Conservation (phyloP, 148 eudicot genomes). For the Suaeda aralocaspica region DNA sequence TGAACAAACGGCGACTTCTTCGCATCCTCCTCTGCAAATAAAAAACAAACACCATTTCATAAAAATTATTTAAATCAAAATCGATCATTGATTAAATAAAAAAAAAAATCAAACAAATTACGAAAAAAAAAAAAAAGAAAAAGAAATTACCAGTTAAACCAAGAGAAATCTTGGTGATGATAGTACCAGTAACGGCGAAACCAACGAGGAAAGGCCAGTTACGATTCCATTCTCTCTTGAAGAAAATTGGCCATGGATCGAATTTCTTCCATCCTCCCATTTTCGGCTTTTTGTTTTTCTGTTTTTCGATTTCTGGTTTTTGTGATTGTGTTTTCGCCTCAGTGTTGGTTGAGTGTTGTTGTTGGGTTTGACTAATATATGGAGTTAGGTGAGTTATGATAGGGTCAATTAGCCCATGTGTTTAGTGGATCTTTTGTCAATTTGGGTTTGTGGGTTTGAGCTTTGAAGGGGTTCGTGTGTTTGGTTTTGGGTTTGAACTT, state of each 20-base stretch:
- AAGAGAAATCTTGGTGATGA: slow-evolving; percentile 30
- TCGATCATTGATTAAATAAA: background rate
- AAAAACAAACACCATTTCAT: background rate
- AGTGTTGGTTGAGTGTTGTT: background rate
- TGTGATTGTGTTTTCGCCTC: background rate
- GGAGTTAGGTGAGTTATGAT: background rate
- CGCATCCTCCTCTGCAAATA: slow-evolving; percentile 66
- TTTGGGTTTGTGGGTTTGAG: too few species aligned
- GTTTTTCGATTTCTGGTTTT: slow-evolving; percentile 2
- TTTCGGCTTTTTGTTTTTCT: background rate
- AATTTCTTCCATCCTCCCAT: slow-evolving; percentile 45
- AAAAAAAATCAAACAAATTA: background rate
- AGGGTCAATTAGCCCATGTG: background rate
- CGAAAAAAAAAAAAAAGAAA: background rate
- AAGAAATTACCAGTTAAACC: slow-evolving; percentile 20
- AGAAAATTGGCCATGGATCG: slow-evolving; percentile 76
- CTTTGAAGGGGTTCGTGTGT: too few species aligned
- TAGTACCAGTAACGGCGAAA: slow-evolving; percentile 20
- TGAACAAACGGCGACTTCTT: slow-evolving; percentile 73
- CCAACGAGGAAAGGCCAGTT: slow-evolving; percentile 33
- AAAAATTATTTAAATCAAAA: background rate
- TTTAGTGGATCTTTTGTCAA: too few species aligned
- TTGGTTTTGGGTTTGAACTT: too few species aligned
- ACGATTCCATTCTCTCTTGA: slow-evolving; percentile 69
- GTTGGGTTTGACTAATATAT: background rate